Evolutionary conservation across 345 rosid species (phyloP), one percentile per base, ranked within the genome.

Genomic region (Lenwebbia sp.): DNA sequence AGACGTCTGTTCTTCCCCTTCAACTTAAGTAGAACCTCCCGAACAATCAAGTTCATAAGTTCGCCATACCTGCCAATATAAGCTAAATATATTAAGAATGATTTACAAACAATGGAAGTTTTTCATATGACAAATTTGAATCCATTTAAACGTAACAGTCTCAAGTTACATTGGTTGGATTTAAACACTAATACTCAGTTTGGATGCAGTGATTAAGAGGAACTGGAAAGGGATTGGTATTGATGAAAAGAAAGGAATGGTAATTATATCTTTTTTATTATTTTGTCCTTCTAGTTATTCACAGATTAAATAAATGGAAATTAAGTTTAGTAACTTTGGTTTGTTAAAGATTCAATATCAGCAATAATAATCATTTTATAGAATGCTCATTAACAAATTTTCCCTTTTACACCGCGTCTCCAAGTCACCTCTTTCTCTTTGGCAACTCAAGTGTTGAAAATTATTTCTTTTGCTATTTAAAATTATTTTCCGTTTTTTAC

Each of bases 351-450:
- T n/a, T n/a, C n/a, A n/a, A n/a, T n/a, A n/a, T n/a, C n/a, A n/a
- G n/a, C n/a, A n/a, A n/a, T n/a, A n/a, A n/a, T n/a, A n/a, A 37
- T 37, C 4, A 4, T 4, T 37, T 4, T 2, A 4, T 4, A 5
- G 7, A 12, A 57, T 55, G 4, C n/a, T n/a, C 4, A 37, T 37
- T 4, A 4, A 37, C 4, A 4, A 37, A 37, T 40, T 40, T 40
- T 40, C n/a, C n/a, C n/a, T n/a, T n/a, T n/a, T n/a, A n/a, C n/a
- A n/a, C n/a, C n/a, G n/a, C n/a, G n/a, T n/a, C n/a, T n/a, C n/a
- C n/a, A n/a, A n/a, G n/a, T n/a, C n/a, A n/a, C n/a, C n/a, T n/a
- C n/a, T n/a, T n/a, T n/a, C n/a, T n/a, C n/a, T n/a, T n/a, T n/a
- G n/a, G n/a, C n/a, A 40, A 40, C 41, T 40, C 3, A 57, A 57